These are phyloP conservation scores for Penicillium janthinellum DNA, from an alignment of 2,329 filamentous ascomycete species.

Conservation along the genomic window DNA sequence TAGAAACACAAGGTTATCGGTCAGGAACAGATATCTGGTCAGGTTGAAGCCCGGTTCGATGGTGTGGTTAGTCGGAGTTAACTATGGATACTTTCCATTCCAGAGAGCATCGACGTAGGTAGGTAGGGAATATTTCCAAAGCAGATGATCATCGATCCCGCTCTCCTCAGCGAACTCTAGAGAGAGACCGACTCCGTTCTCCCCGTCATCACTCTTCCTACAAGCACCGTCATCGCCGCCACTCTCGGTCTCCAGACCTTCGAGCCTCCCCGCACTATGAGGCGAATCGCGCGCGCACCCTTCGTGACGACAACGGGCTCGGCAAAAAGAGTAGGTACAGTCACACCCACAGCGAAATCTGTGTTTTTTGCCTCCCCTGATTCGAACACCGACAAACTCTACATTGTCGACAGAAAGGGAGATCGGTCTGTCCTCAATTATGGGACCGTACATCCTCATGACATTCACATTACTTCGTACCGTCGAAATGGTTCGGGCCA, in stretches of 20 bases:
- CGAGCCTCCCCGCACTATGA: not conserved
- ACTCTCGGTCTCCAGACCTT: not conserved
- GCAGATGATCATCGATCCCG: slow-evolving; percentile 26
- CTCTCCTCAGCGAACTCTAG: slow-evolving; percentile 23
- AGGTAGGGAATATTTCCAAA: too few relatives aligned
- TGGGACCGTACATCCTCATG: slow-evolving; percentile 71
- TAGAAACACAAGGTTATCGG: too few relatives aligned
- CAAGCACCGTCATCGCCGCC: not conserved
- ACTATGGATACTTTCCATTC: too few relatives aligned
- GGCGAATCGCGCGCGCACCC: not conserved
- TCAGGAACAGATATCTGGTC: too few relatives aligned
- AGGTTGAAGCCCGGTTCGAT: too few relatives aligned
- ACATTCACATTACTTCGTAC: slow-evolving; percentile 64
- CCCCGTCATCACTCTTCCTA: not conserved
- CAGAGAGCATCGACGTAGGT: too few relatives aligned
- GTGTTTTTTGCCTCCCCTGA: not conserved
- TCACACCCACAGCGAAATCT: not conserved
- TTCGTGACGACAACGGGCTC: not conserved
- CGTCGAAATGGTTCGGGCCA: slow-evolving; percentile 67
- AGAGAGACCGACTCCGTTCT: slow-evolving; percentile 8
- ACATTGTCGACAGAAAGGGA: slow-evolving; percentile 70
- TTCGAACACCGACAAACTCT: slow-evolving; percentile 43
- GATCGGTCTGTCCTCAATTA: slow-evolving; percentile 76
- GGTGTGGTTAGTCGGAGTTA: too few relatives aligned
- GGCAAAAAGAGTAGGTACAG: not conserved